A percentile compares a stretch with the other conserved stretches of the same genome.
phyloP scores from a whole-genome alignment of 2,329 filamentous ascomycete genomes.

The Exophiala bonariae region DNA sequence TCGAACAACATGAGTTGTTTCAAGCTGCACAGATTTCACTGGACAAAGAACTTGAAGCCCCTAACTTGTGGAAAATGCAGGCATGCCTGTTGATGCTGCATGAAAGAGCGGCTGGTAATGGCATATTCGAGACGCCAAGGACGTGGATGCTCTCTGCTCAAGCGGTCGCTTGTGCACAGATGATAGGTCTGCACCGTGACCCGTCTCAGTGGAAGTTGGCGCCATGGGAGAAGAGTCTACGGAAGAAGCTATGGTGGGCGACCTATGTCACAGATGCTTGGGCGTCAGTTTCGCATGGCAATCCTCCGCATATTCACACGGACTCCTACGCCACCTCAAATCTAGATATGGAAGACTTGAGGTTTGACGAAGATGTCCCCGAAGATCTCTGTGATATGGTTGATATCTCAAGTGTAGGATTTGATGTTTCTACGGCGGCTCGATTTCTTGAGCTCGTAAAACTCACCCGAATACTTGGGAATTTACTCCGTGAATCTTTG shows the following conservation, averaged over 20 bases:
- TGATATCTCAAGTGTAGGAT: slow-evolving; percentile 33
- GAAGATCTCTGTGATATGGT: slow-evolving; percentile 37
- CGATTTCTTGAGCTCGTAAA: slow-evolving; percentile 37
- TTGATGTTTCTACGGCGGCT: slow-evolving; percentile 38
- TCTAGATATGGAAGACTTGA: slow-evolving; percentile 44
- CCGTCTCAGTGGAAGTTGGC: slow-evolving; percentile 44
- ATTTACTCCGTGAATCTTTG: slow-evolving; percentile 20
- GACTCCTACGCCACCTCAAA: slow-evolving; percentile 43
- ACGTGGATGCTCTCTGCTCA: slow-evolving; percentile 48
- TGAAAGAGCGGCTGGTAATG: slow-evolving; percentile 46
- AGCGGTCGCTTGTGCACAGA: slow-evolving; percentile 47
- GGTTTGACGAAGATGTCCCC: slow-evolving; percentile 45
- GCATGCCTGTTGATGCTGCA: slow-evolving; percentile 49
- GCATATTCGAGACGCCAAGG: slow-evolving; percentile 48
- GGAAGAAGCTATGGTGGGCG: slow-evolving; percentile 51
- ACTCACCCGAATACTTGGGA: slow-evolving; percentile 20
- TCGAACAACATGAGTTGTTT: slow-evolving; percentile 45
- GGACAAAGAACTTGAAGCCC: slow-evolving; percentile 48
- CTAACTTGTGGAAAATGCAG: slow-evolving; percentile 49
- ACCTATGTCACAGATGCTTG: slow-evolving; percentile 45
- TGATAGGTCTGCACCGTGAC: slow-evolving; percentile 49
- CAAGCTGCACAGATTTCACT: slow-evolving; percentile 46
- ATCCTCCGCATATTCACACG: slow-evolving; percentile 46
- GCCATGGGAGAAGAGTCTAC: slow-evolving; percentile 40
- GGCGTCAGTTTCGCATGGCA: slow-evolving; percentile 49